These are phyloP conservation scores for Nymphaea thermarum DNA, from an alignment of 164 flowering plant species.

Conservation along the genomic window DNA sequence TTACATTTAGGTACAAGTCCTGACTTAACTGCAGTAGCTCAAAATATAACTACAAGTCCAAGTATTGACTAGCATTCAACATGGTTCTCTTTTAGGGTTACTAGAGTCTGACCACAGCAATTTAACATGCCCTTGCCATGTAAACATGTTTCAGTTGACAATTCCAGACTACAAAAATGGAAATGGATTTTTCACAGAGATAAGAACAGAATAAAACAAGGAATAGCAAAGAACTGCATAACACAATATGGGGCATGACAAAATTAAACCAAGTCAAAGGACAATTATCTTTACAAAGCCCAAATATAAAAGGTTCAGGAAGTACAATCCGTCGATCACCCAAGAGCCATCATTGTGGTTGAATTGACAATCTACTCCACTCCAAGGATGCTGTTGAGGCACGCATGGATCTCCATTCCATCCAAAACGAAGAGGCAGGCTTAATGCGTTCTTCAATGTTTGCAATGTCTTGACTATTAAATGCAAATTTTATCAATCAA, in stretches of 20 bases:
- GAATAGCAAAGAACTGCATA: neutral
- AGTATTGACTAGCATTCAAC: no score
- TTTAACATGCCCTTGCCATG: no score
- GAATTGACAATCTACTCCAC: conserved; percentile 83
- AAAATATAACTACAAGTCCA: no score
- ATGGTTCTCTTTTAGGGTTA: no score
- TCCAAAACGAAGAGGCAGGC: conserved; percentile 83
- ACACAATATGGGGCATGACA: neutral
- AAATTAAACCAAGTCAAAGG: neutral
- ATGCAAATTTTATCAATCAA: neutral
- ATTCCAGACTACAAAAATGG: no score
- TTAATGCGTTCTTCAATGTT: conserved; percentile 50
- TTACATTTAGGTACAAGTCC: no score
- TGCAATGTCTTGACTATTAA: conserved; percentile 62
- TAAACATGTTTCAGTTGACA: no score
- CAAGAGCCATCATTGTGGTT: conserved; percentile 38
- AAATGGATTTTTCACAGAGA: no score
- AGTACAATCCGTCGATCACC: conserved; percentile 97
- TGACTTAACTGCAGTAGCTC: no score
- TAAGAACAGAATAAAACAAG: no score
- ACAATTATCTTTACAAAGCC: neutral
- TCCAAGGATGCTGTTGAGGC: conserved; percentile 99
- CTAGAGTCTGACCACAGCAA: no score
- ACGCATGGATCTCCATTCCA: conserved; percentile 99
- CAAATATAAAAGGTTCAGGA: conserved; percentile 10